Evolutionary conservation across 140 eudicot species (phyloP).

Genomic region (Bidens hawaiensis): DNA sequence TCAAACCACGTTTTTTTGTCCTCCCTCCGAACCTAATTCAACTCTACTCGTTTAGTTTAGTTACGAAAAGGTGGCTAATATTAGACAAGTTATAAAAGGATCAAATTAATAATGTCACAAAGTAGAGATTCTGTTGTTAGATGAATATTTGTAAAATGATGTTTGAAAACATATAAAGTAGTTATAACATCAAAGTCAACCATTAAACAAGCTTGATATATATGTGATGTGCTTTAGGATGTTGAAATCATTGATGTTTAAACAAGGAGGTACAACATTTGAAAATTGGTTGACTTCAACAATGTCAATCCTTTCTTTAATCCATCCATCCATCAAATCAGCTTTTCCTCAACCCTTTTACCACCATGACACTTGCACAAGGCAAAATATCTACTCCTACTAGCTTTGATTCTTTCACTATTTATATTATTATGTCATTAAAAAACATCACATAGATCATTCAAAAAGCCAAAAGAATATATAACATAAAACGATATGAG

Average conservation of each 20-base stretch:
- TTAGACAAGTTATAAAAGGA: background rate
- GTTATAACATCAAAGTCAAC: background rate
- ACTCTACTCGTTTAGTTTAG: too few relatives aligned
- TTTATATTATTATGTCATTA: background rate
- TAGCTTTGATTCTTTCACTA: background rate
- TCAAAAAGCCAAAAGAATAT: constrained; percentile 2
- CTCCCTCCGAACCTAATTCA: too few relatives aligned
- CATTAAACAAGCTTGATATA: background rate
- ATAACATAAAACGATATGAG: background rate
- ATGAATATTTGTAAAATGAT: too few relatives aligned
- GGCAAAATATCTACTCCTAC: background rate
- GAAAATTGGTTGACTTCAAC: constrained; percentile 7
- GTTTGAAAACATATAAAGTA: background rate
- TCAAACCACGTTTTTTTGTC: too few relatives aligned
- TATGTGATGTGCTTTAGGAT: background rate
- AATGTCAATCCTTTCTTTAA: constrained; percentile 4
- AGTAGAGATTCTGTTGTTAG: too few relatives aligned
- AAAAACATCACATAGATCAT: background rate
- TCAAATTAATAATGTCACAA: background rate
- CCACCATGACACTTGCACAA: too few relatives aligned
- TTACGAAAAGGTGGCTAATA: too few relatives aligned
- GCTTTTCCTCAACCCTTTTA: constrained; percentile 1
- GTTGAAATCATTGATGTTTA: constrained; percentile 15
- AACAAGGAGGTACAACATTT: constrained; percentile 3
- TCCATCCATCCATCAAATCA: constrained; percentile 5